Evolutionary conservation across 2,329 filamentous ascomycete species (phyloP).

Genomic region (Colletotrichum tamarilloi): DNA sequence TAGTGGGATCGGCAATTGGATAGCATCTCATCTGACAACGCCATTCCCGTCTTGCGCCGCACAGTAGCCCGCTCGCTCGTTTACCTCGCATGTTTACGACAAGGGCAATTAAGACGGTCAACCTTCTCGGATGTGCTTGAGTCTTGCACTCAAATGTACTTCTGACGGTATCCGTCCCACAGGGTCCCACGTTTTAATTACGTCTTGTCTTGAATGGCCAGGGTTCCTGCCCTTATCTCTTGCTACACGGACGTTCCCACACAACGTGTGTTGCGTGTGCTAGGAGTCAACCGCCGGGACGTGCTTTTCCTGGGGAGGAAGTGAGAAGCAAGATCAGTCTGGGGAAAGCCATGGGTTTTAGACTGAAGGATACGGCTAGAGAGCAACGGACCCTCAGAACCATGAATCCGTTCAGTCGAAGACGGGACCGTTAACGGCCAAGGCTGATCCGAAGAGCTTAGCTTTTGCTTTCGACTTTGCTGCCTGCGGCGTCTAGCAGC

Average conservation of each 20-base stretch:
- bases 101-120: background rate
- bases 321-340: background rate
- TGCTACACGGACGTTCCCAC: background rate
- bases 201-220: background rate
- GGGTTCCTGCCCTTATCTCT: constrained; percentile 1
- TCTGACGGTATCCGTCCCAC: constrained; percentile 10
- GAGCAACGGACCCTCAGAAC: background rate
- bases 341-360: background rate
- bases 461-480: background rate
- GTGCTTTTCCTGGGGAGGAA: background rate
- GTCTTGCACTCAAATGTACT: background rate
- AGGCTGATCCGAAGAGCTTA: background rate
- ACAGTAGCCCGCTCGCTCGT: background rate
- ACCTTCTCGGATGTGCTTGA: background rate
- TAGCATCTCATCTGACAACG: background rate
- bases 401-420: background rate
- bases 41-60: background rate
- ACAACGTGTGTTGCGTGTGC: constrained; percentile 10
- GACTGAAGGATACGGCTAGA: background rate
- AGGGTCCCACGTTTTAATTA: constrained; percentile 20
- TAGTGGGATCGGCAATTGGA: constrained; percentile 5
- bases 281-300: background rate
- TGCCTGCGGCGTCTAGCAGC: background rate
- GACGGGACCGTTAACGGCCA: background rate
- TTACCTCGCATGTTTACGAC: background rate